Conservation (phyloP, 257 asterid species). For the Apocynum venetum region DNA sequence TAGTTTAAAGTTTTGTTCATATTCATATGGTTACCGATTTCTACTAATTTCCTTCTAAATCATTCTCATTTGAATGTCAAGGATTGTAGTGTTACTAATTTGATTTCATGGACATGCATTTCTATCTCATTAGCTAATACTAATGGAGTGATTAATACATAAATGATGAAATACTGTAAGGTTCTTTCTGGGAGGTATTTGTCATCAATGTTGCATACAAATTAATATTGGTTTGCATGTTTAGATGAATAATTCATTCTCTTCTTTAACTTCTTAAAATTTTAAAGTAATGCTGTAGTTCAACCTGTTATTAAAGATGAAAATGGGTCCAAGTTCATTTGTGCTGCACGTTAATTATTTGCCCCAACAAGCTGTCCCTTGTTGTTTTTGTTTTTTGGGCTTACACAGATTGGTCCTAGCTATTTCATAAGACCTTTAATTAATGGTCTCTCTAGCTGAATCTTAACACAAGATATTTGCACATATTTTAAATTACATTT, state of each 20-base stretch:
- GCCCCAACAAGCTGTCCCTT: background rate
- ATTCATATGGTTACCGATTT: background rate
- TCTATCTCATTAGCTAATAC: background rate
- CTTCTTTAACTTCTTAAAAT: background rate
- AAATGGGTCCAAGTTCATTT: too few relatives aligned
- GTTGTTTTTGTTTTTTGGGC: background rate
- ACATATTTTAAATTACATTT: background rate
- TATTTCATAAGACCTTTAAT: background rate
- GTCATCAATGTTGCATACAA: background rate
- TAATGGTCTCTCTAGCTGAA: background rate
- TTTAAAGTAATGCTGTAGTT: background rate
- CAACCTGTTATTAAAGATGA: background rate
- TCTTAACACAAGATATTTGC: background rate
- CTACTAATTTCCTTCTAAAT: background rate
- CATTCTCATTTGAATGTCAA: background rate
- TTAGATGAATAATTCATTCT: background rate
- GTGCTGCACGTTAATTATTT: background rate
- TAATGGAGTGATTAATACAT: background rate
- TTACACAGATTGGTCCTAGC: background rate
- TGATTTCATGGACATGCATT: background rate
- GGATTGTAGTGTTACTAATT: background rate
- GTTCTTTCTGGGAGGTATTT: background rate
- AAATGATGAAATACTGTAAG: background rate
- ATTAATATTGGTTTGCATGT: background rate
- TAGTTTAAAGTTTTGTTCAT: background rate